Base-by-base conservation (phyloP, 331 rosid species). In the Telfairia occidentalis region DNA sequence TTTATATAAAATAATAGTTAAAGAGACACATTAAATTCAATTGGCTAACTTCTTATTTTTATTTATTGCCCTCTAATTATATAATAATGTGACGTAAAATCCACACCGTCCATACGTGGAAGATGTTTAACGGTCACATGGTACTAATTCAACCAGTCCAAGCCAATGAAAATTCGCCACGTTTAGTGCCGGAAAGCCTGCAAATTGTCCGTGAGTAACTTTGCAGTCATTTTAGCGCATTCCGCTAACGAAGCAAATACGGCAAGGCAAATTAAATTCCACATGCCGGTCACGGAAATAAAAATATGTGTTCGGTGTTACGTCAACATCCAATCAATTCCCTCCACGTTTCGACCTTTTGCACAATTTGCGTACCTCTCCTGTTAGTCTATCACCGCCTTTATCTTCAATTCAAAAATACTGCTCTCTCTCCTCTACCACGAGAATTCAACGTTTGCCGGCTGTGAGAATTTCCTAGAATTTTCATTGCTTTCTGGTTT, bases 81-180 rank as follows among this genome's bases (percentile, higher is more conserved):
- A 23, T 5, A 38, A 64, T 4, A 37, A 35, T 40, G 21, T 21
- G 73, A 66, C 55, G 75, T 43, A 45, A 46, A 70, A 70, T 70
- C 58, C 57, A 70, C 75, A 70, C 55, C 58, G 75, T 70, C 75
- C 57, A 70, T 45, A 1, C 42, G 38, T 45, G 26, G 38, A 70
- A 45, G 38, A 70, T 26, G 42, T 70, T 37, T 45, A 45, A 70
- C 75, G 58, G 75, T 24, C 40, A 70, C 54, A 70, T 45, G 45
- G 26, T 45, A 16, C 28, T 28, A 24, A 43, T 46, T 15, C 9
- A 7, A 69, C 15, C 74, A 43, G 55, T 16, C 26, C 24, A 28
- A 70, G 24, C 75, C 38, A 45, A 19, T 43, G 26, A 70, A 1
- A 70, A 26, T 28, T 13, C 57, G 75, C 75, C 75, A 70, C 75